phyloP scores from a whole-genome alignment of 768 basidiomycete species.

The Hemileccinum impolitum region DNA sequence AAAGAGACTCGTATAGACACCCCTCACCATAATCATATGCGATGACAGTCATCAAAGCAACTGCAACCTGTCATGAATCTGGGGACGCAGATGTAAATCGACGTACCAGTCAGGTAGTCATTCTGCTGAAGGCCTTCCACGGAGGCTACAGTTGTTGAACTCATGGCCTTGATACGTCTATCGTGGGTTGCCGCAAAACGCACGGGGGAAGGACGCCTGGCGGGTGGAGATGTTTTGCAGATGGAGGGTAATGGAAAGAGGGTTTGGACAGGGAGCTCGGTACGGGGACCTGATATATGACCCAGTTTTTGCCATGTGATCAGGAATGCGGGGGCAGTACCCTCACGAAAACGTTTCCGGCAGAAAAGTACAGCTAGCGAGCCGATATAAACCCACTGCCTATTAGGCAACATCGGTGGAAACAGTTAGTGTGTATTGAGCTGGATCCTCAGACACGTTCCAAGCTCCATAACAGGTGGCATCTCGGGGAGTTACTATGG shows the following conservation, averaged over 20 bases:
- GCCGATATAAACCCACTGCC: too few relatives aligned
- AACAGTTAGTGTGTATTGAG: too few relatives aligned
- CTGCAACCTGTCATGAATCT: slow-evolving; percentile 2
- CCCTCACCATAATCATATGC: slow-evolving; percentile 12
- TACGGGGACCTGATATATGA: neutral
- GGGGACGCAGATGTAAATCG: neutral
- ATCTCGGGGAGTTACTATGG: too few relatives aligned
- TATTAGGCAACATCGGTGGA: too few relatives aligned
- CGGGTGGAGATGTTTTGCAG: neutral
- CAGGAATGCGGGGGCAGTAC: too few relatives aligned
- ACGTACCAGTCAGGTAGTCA: slow-evolving; percentile 3
- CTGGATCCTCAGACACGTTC: too few relatives aligned
- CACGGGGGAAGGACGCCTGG: neutral
- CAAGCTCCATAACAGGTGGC: too few relatives aligned
- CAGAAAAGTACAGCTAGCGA: too few relatives aligned
- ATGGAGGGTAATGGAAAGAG: neutral
- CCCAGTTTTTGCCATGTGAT: neutral
- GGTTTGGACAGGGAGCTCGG: neutral
- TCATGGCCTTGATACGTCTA: neutral
- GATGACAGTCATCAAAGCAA: slow-evolving; percentile 5
- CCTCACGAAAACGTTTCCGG: too few relatives aligned
- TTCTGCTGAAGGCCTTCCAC: neutral
- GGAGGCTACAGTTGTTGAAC: neutral
- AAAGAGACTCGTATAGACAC: neutral
- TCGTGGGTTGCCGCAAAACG: neutral